Percentiles rank a stretch among this genome's conserved stretches.
phyloP scores from a whole-genome alignment of 208 protist species.

The Acanthamoeba sp. region DNA sequence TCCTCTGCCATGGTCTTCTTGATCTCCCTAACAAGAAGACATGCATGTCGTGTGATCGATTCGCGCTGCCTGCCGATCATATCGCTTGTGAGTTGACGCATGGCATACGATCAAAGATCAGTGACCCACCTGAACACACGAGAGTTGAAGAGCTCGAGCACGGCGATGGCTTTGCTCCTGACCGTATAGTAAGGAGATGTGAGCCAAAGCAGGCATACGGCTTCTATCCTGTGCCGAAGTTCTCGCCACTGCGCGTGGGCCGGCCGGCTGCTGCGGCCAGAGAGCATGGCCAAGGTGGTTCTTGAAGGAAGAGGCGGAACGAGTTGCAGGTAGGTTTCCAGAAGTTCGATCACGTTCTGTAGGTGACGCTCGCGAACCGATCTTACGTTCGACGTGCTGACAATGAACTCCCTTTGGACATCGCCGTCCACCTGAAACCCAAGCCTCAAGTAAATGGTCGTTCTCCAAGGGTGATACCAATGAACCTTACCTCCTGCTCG shows the following conservation, averaged over 20 bases:
- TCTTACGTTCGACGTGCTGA: background rate
- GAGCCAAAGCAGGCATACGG: background rate
- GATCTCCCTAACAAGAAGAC: background rate
- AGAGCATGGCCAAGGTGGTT: background rate
- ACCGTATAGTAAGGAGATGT: background rate
- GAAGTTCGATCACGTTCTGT: background rate
- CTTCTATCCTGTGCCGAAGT: background rate
- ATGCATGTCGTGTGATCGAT: background rate
- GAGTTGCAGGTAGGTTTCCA: background rate
- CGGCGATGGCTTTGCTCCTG: background rate
- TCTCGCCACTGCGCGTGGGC: background rate
- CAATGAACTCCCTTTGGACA: background rate
- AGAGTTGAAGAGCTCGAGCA: background rate
- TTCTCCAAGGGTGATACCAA: too few species aligned
- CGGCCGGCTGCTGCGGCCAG: background rate
- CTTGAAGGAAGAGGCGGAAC: background rate
- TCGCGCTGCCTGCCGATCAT: background rate
- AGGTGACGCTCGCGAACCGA: background rate
- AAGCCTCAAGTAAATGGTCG: too few species aligned
- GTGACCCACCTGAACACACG: background rate
- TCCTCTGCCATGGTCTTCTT: background rate
- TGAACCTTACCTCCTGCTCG: background rate
- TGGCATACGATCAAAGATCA: too few species aligned
- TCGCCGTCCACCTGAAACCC: background rate
- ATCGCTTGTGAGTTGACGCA: background rate